Base-by-base conservation (phyloP, 257 asterid genomes). In the Scutellaria minor region DNA sequence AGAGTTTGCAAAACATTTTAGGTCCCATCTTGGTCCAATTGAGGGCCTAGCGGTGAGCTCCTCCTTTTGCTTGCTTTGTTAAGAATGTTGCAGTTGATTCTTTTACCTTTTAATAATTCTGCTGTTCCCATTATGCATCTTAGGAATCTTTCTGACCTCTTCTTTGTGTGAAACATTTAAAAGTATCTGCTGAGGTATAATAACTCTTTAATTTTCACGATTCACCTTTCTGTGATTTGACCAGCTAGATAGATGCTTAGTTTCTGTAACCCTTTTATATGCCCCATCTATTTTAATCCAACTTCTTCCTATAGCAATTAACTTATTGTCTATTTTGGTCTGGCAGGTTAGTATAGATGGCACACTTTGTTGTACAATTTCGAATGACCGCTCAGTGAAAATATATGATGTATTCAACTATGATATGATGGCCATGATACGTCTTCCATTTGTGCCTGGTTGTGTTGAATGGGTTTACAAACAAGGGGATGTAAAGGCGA, bases 351-450 rank as follows among this genome's bases (percentile, higher is more conserved):
- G 99, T 61, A 73, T 79, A 65, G 99, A 95, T 86, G 98, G 99
- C 42, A 72, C 92, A 62, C 98, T 92, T 66, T 92, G 99, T 70
- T 90, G 99, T 81, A 95, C 99, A 12, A 92, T 95, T 58, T 95
- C 99, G 9, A 82, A 81, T 85, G 99, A 95, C 74, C 90, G 83
- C 31, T 90, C 99, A 0, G 96, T 92, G 78, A 95, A 95, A 82
- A 84, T 95, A 86, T 95, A 87, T 79, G 99, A 95, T 78, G 98
- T 95, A 39, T 89, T 90, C 78, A 95, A 95, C 87, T 95, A 87
- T 78, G 99, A 95, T 78, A 95, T 95, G 99, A 95, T 95, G 98
- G 92, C 96, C 68, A 95, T 95, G 99, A 84, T 95, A 78, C 92
- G 97, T 57, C 89, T 92, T 69, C 89, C 97, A 3, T 95, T 86